Percentiles rank a stretch among this genome's conserved stretches.
Conservation (phyloP, 495 filamentous ascomycete genomes). For the Cenococcum geophilum region DNA sequence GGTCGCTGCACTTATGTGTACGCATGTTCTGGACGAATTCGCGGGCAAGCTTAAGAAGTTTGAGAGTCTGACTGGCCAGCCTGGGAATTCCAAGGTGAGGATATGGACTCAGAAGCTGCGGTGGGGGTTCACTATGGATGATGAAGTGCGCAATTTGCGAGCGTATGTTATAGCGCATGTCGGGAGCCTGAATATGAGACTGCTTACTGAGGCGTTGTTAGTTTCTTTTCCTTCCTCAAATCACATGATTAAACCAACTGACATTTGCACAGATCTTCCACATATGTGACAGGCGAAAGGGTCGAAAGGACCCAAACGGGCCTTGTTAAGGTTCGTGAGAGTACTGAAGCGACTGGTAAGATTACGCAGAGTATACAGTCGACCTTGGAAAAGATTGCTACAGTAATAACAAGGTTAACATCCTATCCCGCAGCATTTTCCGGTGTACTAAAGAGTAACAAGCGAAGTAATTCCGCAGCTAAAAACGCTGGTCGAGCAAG, state of each 20-base stretch:
- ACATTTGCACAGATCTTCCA: neutral
- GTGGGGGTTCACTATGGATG: neutral
- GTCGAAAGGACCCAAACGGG: neutral
- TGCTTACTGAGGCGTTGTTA: neutral
- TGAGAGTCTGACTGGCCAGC: neutral
- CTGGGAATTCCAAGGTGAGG: neutral
- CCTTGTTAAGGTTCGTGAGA: neutral
- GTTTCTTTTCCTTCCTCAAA: neutral
- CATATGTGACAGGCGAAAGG: neutral
- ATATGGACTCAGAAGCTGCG: neutral
- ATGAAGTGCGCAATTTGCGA: conserved; percentile 3
- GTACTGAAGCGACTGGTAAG: neutral
- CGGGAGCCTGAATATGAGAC: neutral
- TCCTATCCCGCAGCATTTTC: neutral
- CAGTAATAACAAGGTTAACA: neutral
- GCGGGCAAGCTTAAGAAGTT: conserved; percentile 8
- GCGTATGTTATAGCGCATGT: neutral
- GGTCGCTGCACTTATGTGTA: conserved; percentile 14
- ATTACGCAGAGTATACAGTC: neutral
- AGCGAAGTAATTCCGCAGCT: neutral
- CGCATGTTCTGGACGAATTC: conserved; percentile 11
- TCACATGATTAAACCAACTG: neutral
- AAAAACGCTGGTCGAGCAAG: neutral
- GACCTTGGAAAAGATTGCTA: neutral
- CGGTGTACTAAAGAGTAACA: neutral